Conservation (phyloP, 208 protist genomes). For the Crithidia brevicula region DNA sequence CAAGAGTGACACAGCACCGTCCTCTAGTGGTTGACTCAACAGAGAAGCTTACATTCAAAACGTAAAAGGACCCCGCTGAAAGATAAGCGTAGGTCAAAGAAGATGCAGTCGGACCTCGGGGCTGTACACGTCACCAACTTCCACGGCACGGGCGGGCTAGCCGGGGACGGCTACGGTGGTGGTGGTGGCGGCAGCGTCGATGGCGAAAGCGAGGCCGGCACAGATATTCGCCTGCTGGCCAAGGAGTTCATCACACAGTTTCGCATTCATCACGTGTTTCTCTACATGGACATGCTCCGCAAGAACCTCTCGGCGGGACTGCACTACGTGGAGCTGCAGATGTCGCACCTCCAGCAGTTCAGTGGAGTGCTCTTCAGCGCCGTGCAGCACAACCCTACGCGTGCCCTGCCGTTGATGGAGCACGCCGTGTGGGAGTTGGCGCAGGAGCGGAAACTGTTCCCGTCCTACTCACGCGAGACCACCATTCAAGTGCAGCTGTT, state of each 20-base stretch:
- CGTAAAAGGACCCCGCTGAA: not conserved
- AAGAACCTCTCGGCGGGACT: constrained; percentile 79
- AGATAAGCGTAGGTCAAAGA: not conserved
- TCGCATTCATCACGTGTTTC: constrained; percentile 74
- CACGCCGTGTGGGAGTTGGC: constrained; percentile 84
- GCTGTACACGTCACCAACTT: constrained; percentile 87
- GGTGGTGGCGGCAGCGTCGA: constrained; percentile 22
- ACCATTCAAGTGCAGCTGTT: constrained; percentile 91
- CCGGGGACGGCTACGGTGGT: constrained; percentile 28
- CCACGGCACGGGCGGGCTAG: constrained; percentile 42
- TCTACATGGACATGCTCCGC: constrained; percentile 90
- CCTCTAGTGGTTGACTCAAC: too few species aligned
- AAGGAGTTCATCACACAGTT: constrained; percentile 84
- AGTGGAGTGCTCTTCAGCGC: constrained; percentile 70
- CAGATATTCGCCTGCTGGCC: constrained; percentile 72
- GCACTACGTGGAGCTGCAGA: constrained; percentile 89
- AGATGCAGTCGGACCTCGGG: constrained; percentile 85
- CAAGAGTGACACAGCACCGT: too few species aligned
- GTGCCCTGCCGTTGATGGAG: constrained; percentile 84
- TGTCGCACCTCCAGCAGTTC: constrained; percentile 88
- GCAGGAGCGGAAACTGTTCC: constrained; percentile 70
- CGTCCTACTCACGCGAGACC: constrained; percentile 55
- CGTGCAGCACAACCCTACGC: constrained; percentile 71
- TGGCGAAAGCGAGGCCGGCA: constrained; percentile 20
- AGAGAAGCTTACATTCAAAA: constrained; percentile 16